phyloP scores from a whole-genome alignment of 352 stramenopile genomes.

The Pythium rhizo-oryzae region DNA sequence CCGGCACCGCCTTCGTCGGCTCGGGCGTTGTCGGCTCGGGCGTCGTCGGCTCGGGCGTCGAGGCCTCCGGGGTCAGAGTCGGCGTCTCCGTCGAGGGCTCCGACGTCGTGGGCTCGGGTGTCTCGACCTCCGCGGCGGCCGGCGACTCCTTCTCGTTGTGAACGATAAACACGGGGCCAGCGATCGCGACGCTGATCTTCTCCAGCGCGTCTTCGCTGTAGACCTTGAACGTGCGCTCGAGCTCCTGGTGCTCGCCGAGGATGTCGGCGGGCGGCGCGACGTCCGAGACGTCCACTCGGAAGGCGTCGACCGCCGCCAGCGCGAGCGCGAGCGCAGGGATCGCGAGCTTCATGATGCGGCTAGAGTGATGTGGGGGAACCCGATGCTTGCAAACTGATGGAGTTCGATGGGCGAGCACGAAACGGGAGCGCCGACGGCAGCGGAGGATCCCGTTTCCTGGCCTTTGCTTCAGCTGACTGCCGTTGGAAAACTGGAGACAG shows the following conservation, averaged over 20 bases:
- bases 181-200: constrained; percentile 29
- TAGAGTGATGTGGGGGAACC: background rate
- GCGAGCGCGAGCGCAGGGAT: constrained; percentile 16
- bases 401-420: background rate
- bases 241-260: constrained; percentile 31
- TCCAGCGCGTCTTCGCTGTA: constrained; percentile 32
- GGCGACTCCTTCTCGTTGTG: constrained; percentile 1
- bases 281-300: constrained; percentile 25
- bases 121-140: background rate
- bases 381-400: constrained; percentile 10
- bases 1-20: background rate
- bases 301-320: constrained; percentile 12
- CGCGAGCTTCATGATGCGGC: constrained; percentile 23
- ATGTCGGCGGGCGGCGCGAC: constrained; percentile 28
- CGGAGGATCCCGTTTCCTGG: no score
- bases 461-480: constrained; percentile 19
- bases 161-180: constrained; percentile 22
- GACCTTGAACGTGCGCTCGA: constrained; percentile 24
- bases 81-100: constrained; percentile 15
- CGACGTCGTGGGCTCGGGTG: constrained; percentile 12
- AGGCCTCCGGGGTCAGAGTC: constrained; percentile 2
- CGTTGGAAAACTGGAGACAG: constrained; percentile 7
- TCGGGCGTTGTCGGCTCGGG: constrained; percentile 1
- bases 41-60: no score
- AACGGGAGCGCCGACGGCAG: no score